phyloP scores from a whole-genome alignment of 305 asterid genomes.

The Fraxinus paxiana region DNA sequence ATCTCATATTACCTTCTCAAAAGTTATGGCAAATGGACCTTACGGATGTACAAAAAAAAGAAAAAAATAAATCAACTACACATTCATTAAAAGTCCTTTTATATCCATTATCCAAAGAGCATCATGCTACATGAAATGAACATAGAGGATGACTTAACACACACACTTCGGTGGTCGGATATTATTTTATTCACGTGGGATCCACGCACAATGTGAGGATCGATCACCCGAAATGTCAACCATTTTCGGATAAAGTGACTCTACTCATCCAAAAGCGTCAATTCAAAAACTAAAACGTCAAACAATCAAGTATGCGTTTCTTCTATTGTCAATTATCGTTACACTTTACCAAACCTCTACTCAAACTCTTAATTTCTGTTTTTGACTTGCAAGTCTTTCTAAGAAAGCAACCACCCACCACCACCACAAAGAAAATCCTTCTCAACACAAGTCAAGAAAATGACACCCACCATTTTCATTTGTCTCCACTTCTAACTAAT shows the following conservation, averaged over 20 bases:
- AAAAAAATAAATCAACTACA: background rate
- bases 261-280: background rate
- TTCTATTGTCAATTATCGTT: slow-evolving; percentile 25
- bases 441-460: slow-evolving; percentile 25
- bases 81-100: background rate
- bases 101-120: background rate
- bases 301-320: slow-evolving; percentile 23
- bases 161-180: too few relatives aligned
- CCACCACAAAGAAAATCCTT: background rate
- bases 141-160: too few relatives aligned
- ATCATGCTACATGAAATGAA: too few relatives aligned
- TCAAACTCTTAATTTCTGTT: slow-evolving; percentile 31
- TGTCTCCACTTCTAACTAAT: background rate
- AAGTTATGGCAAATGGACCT: background rate
- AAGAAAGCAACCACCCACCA: slow-evolving; percentile 35
- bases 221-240: too few relatives aligned
- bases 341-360: slow-evolving; percentile 41
- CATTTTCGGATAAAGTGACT: too few relatives aligned
- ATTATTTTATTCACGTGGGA: too few relatives aligned
- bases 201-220: too few relatives aligned
- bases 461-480: slow-evolving; percentile 21
- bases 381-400: slow-evolving; percentile 33
- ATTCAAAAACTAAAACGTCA: background rate
- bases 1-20: background rate
- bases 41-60: background rate